Evolutionary conservation across 106 monocot genomes (phyloP).

Genomic region (Dendrobium chrysotoxum): DNA sequence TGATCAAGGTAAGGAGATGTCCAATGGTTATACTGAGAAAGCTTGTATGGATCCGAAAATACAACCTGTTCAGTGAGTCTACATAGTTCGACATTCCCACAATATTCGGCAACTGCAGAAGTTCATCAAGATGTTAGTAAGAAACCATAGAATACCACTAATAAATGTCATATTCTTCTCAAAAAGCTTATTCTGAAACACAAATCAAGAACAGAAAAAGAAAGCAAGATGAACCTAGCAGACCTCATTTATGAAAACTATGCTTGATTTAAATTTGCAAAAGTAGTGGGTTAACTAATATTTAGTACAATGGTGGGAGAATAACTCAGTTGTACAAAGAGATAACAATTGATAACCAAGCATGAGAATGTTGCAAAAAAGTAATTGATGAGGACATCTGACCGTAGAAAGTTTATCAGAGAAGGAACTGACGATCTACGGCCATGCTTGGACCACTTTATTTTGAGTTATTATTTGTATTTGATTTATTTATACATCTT

Average conservation of each 20-base stretch:
- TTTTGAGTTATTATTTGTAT: too few species aligned
- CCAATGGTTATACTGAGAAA: constrained; percentile 56
- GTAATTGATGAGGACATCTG: too few species aligned
- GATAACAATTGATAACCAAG: too few species aligned
- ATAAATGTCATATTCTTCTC: not conserved
- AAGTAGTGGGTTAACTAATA: too few species aligned
- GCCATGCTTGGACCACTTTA: too few species aligned
- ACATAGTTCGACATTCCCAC: constrained; percentile 88
- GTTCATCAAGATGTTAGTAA: not conserved
- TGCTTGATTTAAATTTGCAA: too few species aligned
- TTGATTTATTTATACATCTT: too few species aligned
- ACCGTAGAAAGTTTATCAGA: too few species aligned
- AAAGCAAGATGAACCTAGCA: not conserved
- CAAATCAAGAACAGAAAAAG: not conserved
- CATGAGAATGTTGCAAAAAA: too few species aligned
- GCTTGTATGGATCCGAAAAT: constrained; percentile 86
- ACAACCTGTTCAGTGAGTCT: constrained; percentile 95
- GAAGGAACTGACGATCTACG: too few species aligned
- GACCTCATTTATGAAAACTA: not conserved
- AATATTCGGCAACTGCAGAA: constrained; percentile 84
- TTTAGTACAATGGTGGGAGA: too few species aligned
- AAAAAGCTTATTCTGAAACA: not conserved
- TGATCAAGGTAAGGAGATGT: constrained; percentile 88
- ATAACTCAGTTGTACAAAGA: too few species aligned
- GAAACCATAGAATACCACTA: not conserved